Conservation (phyloP, 2,329 filamentous ascomycete genomes). For the Ceratocystis alfenasii region DNA sequence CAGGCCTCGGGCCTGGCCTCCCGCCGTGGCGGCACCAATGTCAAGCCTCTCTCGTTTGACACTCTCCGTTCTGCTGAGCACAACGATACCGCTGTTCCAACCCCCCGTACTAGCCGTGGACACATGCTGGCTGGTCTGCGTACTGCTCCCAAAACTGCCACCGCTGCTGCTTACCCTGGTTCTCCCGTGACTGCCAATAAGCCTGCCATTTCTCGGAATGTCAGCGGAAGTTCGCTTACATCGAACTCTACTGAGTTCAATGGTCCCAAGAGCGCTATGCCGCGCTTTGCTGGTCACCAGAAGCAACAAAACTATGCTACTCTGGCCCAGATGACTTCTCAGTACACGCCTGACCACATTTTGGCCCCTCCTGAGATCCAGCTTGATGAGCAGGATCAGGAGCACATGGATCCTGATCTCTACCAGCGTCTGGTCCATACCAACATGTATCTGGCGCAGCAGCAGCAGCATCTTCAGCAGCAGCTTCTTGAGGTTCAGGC, state of each 20-base stretch:
- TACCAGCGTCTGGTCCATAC: constrained; percentile 85
- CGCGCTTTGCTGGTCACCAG: constrained; percentile 32
- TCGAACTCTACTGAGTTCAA: constrained; percentile 32
- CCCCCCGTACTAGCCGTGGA: constrained; percentile 85
- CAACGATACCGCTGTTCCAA: constrained; percentile 57
- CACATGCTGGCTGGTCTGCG: constrained; percentile 87
- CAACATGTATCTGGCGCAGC: constrained; percentile 83
- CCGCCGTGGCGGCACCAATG: constrained; percentile 67
- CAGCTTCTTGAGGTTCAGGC: constrained; percentile 76
- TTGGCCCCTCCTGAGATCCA: constrained; percentile 72
- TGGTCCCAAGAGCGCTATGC: constrained; percentile 47
- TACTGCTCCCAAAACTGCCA: constrained; percentile 79
- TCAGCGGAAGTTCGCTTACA: constrained; percentile 36
- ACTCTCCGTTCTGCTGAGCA: constrained; percentile 55
- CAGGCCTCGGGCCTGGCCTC: constrained; percentile 72
- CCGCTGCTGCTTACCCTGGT: constrained; percentile 59
- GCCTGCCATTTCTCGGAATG: constrained; percentile 34
- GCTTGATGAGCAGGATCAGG: constrained; percentile 55
- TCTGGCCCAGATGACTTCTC: constrained; percentile 31
- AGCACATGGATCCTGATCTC: constrained; percentile 70
- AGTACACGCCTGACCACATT: constrained; percentile 77
- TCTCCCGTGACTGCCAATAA: constrained; percentile 39
- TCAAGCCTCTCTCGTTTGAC: constrained; percentile 80
- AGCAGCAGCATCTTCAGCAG: constrained; percentile 90
- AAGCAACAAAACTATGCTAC: constrained; percentile 29